Conservation (phyloP, 495 filamentous ascomycete species). For the Penicillium chermesinum region DNA sequence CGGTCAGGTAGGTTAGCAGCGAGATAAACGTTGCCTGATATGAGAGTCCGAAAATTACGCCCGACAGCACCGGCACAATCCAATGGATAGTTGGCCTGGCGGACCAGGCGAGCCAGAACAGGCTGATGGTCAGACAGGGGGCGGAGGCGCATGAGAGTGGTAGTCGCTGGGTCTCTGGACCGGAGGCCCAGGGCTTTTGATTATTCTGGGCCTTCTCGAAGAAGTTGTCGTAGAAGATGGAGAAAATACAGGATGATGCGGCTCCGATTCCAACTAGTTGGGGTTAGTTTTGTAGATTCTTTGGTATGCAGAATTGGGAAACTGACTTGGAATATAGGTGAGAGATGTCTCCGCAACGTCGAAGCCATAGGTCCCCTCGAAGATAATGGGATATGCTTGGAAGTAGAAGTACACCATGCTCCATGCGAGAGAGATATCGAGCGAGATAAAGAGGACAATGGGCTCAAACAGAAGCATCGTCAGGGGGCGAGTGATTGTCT, state of each 20-base stretch:
- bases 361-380: constrained; percentile 38
- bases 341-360: constrained; percentile 36
- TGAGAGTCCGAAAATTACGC: constrained; percentile 63
- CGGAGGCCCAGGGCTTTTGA: constrained; percentile 36
- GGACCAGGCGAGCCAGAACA: constrained; percentile 75
- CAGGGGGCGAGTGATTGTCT: constrained; percentile 47
- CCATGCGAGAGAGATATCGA: constrained; percentile 66
- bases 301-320: background rate
- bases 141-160: constrained; percentile 64
- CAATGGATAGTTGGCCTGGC: constrained; percentile 52
- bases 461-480: constrained; percentile 50
- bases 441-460: constrained; percentile 59
- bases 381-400: constrained; percentile 62
- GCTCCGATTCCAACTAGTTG: constrained; percentile 34
- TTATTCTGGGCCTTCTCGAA: constrained; percentile 38
- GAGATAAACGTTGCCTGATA: constrained; percentile 64
- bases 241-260: constrained; percentile 31
- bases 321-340: constrained; percentile 38
- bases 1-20: constrained; percentile 69
- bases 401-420: constrained; percentile 72
- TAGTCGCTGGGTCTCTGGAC: constrained; percentile 59
- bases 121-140: constrained; percentile 52
- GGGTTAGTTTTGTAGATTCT: constrained; percentile 6
- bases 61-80: constrained; percentile 59
- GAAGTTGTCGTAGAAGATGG: constrained; percentile 52